These are phyloP conservation scores for Mortierella sp. DNA, from an alignment of 371 early-diverging fungal species.

Conservation along the genomic window DNA sequence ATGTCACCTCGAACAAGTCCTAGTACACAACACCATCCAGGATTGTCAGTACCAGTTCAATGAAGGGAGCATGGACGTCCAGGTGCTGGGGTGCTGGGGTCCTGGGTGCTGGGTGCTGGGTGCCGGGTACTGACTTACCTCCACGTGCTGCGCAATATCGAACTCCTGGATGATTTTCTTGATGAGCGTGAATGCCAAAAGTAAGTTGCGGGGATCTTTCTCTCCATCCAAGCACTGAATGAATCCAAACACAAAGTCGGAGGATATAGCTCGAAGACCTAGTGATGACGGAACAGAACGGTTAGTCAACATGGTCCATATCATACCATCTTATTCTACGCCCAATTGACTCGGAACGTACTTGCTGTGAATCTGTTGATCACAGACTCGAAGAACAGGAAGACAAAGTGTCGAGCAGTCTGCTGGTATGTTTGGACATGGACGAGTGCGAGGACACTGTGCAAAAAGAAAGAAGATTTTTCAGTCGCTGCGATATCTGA, in stretches of 20 bases:
- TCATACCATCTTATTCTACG: neutral
- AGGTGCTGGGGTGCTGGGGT: too few species aligned
- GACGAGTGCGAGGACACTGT: slow-evolving; percentile 64
- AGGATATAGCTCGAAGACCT: slow-evolving; percentile 55
- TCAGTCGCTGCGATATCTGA: neutral
- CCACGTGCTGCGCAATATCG: slow-evolving; percentile 80
- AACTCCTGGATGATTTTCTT: slow-evolving; percentile 72
- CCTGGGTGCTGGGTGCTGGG: neutral
- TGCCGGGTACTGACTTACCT: slow-evolving; percentile 58
- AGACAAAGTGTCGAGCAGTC: slow-evolving; percentile 62
- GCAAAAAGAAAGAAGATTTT: neutral
- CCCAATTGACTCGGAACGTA: slow-evolving; percentile 1
- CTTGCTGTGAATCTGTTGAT: slow-evolving; percentile 37
- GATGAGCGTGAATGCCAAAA: slow-evolving; percentile 84
- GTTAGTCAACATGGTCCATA: neutral
- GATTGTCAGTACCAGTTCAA: too few species aligned
- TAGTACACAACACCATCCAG: slow-evolving; percentile 2
- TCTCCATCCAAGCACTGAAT: slow-evolving; percentile 94
- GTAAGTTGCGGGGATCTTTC: slow-evolving; percentile 96
- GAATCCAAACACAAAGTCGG: slow-evolving; percentile 86
- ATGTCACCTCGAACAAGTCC: slow-evolving; percentile 94
- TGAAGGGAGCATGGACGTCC: too few species aligned
- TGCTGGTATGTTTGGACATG: slow-evolving; percentile 73
- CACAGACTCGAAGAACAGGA: slow-evolving; percentile 60
- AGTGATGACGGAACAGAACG: neutral